phyloP scores from a whole-genome alignment of 495 filamentous ascomycete species.

The Hypoxylon fuscum region DNA sequence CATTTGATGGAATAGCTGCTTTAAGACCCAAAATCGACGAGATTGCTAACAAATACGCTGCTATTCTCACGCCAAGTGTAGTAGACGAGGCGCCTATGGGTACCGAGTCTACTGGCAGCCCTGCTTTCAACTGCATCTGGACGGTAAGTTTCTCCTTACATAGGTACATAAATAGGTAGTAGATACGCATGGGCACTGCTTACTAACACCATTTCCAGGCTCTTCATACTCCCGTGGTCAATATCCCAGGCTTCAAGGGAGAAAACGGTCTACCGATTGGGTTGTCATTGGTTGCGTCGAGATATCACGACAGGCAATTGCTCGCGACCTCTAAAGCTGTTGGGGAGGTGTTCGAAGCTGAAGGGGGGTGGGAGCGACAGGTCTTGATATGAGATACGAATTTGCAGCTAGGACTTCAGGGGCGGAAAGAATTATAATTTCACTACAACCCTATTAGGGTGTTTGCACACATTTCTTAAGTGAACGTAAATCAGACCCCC shows the following conservation, averaged over 20 bases:
- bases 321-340: constrained; percentile 52
- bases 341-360: constrained; percentile 51
- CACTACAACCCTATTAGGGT: too few relatives aligned
- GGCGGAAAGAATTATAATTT: too few relatives aligned
- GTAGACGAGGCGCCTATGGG: constrained; percentile 61
- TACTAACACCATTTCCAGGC: constrained; percentile 31
- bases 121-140: constrained; percentile 51
- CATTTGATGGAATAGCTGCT: constrained; percentile 55
- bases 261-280: constrained; percentile 60
- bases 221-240: constrained; percentile 59
- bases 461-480: too few relatives aligned
- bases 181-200: neutral
- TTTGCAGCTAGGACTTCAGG: too few relatives aligned
- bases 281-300: constrained; percentile 53
- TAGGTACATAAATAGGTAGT: too few relatives aligned
- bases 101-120: constrained; percentile 52
- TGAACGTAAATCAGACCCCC: neutral
- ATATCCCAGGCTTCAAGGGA: constrained; percentile 60
- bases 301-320: constrained; percentile 58
- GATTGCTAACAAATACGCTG: constrained; percentile 55
- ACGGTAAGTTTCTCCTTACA: constrained; percentile 33
- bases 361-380: constrained; percentile 54
- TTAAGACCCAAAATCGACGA: constrained; percentile 58
- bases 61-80: constrained; percentile 59
- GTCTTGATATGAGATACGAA: too few relatives aligned